Evolutionary conservation across 305 asterid genomes (phyloP), one percentile per base, ranked within the genome.

Genomic region (Lippia alba): DNA sequence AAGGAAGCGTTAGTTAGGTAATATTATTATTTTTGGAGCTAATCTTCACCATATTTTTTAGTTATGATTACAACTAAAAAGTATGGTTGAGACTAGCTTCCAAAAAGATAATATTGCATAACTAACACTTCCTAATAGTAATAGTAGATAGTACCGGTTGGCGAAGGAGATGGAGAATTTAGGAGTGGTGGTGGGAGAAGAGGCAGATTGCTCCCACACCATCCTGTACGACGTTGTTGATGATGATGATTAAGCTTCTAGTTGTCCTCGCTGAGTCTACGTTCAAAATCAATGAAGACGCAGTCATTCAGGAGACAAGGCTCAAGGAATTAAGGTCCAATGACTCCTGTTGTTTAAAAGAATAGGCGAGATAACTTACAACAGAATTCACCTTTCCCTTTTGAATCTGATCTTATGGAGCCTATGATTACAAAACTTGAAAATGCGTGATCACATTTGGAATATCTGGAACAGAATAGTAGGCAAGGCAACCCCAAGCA

Each of bases 151-250:
- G 30, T 70, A 83, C 88, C 88, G 81, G 80, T 80, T 80, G 72
- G 87, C 81, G 58, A 83, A 83, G 53, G 87, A 64, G 75, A 79
- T 83, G n/a, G 79, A 78, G 78, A 80, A 80, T 53, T 78, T 80
- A 49, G 84, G 79, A 20, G 83, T 53, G 70, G 77, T 17, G 67
- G 80, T 36, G 41, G 72, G 75, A 15, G 79, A 59, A 41, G 50
- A 39, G 44, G 24, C 19, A 63, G 74, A 67, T 15, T 78, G 72
- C 71, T 83, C 85, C 78, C 75, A 75, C 69, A 76, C 87, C 88
- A 83, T 83, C 70, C 45, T 70, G 24, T 9, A 17, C 36, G 0
- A 2, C 9, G 3, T 36, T 36, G 41, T 36, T 36, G 41, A 1
- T 17, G 61, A 18, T n/a, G 4, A 33, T 12, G 12, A 17, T 7